phyloP scores from a whole-genome alignment of 305 asterid genomes.

The Fraxinus albicans region DNA sequence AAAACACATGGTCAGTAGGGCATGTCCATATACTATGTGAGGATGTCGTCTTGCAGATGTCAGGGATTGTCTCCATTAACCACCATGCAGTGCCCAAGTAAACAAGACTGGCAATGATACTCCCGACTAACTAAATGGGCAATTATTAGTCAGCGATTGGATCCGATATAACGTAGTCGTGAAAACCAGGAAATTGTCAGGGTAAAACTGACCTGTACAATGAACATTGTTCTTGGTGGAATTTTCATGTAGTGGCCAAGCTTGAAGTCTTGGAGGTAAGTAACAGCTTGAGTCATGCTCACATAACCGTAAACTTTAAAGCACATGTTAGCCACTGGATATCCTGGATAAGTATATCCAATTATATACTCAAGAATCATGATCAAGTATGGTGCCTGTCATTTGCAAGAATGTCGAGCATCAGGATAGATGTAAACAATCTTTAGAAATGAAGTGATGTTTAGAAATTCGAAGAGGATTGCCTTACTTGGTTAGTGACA shows the following conservation, averaged over 20 bases:
- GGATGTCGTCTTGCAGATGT: slow-evolving; percentile 51
- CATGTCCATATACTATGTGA: slow-evolving; percentile 75
- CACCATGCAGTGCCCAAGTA: slow-evolving; percentile 83
- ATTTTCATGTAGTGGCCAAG: slow-evolving; percentile 95
- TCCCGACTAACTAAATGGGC: slow-evolving; percentile 61
- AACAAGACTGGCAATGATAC: slow-evolving; percentile 66
- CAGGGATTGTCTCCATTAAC: slow-evolving; percentile 79
- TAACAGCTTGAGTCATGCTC: slow-evolving; percentile 79
- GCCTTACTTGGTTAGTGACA: slow-evolving; percentile 69
- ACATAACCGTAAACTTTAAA: slow-evolving; percentile 90
- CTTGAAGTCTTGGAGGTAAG: slow-evolving; percentile 88
- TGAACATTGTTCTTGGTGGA: slow-evolving; percentile 91
- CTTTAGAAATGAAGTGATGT: not conserved
- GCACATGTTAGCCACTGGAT: slow-evolving; percentile 95
- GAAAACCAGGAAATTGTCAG: not conserved
- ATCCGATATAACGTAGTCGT: not conserved
- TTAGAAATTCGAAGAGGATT: not conserved
- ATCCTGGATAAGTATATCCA: slow-evolving; percentile 83
- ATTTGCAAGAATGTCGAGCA: not conserved
- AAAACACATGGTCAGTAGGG: slow-evolving; percentile 74
- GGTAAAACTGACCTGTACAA: slow-evolving; percentile 59
- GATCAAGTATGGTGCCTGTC: slow-evolving; percentile 75
- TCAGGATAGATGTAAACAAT: not conserved
- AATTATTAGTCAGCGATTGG: not conserved
- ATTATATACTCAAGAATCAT: slow-evolving; percentile 86